These are phyloP conservation scores for Pterulicium gracile DNA, from an alignment of 1,284 basidiomycete species.

Conservation along the genomic window DNA sequence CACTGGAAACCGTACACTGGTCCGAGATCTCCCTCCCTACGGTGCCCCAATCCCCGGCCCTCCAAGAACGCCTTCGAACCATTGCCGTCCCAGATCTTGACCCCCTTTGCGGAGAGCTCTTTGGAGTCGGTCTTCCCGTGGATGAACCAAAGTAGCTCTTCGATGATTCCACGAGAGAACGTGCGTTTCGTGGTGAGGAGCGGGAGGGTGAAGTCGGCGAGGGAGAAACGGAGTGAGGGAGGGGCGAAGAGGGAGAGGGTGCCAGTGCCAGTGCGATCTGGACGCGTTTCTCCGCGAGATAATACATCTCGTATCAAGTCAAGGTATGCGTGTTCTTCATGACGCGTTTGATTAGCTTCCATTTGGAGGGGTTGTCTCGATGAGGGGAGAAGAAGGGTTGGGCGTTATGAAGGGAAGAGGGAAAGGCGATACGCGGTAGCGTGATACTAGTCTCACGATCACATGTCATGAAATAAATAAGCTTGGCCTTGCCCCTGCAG, in stretches of 20 bases:
- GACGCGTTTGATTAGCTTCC: conserved; percentile 17
- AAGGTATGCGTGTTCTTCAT: conserved; percentile 86
- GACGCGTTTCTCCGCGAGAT: conserved; percentile 61
- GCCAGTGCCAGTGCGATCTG: conserved; percentile 89
- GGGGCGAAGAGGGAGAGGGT: conserved; percentile 88
- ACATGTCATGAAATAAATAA: too few species aligned
- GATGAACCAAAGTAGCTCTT: conserved; percentile 96
- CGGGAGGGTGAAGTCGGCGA: conserved; percentile 65
- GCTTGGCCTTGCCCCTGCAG: too few species aligned
- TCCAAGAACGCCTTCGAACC: conserved; percentile 85
- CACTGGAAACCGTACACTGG: conserved; percentile 99
- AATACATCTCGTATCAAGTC: conserved; percentile 71
- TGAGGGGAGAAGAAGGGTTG: too few species aligned
- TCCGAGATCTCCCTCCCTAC: conserved; percentile 89
- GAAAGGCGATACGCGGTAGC: too few species aligned
- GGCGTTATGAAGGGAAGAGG: too few species aligned
- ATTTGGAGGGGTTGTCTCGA: too few species aligned
- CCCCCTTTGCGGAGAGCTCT: conserved; percentile 69
- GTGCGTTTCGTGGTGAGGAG: conserved; percentile 94
- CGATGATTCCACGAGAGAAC: conserved; percentile 84
- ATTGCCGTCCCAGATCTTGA: conserved; percentile 98
- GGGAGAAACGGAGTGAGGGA: conserved; percentile 78
- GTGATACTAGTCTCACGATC: too few species aligned
- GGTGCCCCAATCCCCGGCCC: conserved; percentile 69
- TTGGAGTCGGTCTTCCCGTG: conserved; percentile 78